These are phyloP conservation scores for Cordyceps pruinosa DNA, from an alignment of 2,329 filamentous ascomycete species.

Conservation along the genomic window DNA sequence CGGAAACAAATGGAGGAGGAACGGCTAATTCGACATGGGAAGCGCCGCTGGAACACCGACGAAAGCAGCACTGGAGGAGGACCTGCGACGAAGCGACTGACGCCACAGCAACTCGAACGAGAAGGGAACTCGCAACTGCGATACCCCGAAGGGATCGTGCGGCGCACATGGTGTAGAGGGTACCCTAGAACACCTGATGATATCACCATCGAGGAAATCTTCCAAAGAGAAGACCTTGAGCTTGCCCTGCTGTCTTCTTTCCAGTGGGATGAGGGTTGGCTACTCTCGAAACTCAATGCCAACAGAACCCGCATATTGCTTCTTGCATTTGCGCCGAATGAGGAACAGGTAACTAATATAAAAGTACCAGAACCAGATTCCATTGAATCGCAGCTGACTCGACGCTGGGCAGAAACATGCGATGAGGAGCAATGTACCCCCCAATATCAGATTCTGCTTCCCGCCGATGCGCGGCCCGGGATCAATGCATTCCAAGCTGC, in stretches of 20 bases:
- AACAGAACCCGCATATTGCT: slow-evolving; percentile 55
- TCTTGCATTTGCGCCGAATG: slow-evolving; percentile 46
- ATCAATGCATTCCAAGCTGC: slow-evolving; percentile 91
- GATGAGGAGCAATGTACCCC: slow-evolving; percentile 43
- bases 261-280: slow-evolving; percentile 77
- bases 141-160: slow-evolving; percentile 58
- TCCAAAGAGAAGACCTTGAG: slow-evolving; percentile 65
- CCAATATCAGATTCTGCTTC: slow-evolving; percentile 66
- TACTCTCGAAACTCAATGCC: slow-evolving; percentile 63
- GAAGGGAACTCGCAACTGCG: slow-evolving; percentile 20
- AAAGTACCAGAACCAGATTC: not conserved
- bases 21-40: slow-evolving; percentile 62
- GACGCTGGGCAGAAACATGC: slow-evolving; percentile 35
- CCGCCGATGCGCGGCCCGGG: slow-evolving; percentile 69
- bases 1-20: slow-evolving; percentile 82
- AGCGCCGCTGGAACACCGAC: slow-evolving; percentile 33
- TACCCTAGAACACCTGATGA: slow-evolving; percentile 58
- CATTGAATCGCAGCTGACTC: not conserved
- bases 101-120: not conserved
- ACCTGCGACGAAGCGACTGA: not conserved
- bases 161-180: slow-evolving; percentile 70
- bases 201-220: slow-evolving; percentile 80
- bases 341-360: slow-evolving; percentile 40
- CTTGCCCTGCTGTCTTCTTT: slow-evolving; percentile 81
- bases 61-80: not conserved